phyloP scores from a whole-genome alignment of 2,329 filamentous ascomycete genomes.

The Venturia nashicola region DNA sequence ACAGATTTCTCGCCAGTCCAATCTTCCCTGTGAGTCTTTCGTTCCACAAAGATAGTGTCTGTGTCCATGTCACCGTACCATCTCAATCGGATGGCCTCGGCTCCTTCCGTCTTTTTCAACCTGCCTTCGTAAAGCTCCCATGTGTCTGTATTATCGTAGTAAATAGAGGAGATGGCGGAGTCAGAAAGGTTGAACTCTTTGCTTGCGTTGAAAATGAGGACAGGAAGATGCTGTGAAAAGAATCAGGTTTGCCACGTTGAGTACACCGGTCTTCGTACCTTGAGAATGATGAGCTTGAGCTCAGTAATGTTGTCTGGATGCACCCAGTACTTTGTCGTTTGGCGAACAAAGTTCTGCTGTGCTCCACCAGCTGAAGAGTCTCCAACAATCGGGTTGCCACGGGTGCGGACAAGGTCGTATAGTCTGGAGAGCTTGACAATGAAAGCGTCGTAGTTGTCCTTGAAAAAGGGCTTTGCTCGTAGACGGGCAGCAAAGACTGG shows the following conservation, averaged over 20 bases:
- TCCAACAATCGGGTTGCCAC: conserved; percentile 83
- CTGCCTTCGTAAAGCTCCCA: conserved; percentile 93
- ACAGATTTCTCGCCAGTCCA: conserved; percentile 99
- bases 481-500: conserved; percentile 92
- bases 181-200: conserved; percentile 91
- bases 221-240: conserved; percentile 61
- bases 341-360: conserved; percentile 90
- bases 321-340: conserved; percentile 99
- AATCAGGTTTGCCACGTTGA: not conserved
- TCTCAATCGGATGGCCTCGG: conserved; percentile 86
- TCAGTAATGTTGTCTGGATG: conserved; percentile 98
- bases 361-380: conserved; percentile 82
- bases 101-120: conserved; percentile 94
- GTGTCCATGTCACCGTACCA: conserved; percentile 98
- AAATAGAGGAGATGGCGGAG: conserved; percentile 93
- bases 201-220: conserved; percentile 91
- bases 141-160: conserved; percentile 88
- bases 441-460: conserved; percentile 95
- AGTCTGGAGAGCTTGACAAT: conserved; percentile 90
- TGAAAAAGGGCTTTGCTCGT: conserved; percentile 96
- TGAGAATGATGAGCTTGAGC: conserved; percentile 92
- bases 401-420: conserved; percentile 86
- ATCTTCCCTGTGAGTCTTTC: conserved; percentile 96
- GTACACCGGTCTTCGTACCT: conserved; percentile 33
- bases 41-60: conserved; percentile 91